phyloP scores from a whole-genome alignment of 2,329 filamentous ascomycete species.

The Ascochyta fabae region DNA sequence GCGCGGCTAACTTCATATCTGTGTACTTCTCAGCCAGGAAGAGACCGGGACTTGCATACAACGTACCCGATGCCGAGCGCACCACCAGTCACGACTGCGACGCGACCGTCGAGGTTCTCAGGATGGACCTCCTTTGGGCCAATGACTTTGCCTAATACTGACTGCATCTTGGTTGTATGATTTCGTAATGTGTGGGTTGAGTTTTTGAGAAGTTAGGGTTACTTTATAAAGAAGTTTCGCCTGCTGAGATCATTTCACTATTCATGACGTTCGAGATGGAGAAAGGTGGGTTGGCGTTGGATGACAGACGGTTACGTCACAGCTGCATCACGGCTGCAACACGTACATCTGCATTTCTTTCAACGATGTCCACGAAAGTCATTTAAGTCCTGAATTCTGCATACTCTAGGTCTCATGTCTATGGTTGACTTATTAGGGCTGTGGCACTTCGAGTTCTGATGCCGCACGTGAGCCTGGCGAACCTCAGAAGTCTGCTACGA shows the following conservation, averaged over 20 bases:
- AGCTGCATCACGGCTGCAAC: neutral
- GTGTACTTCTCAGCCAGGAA: neutral
- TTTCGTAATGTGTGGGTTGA: neutral
- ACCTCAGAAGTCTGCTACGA: too few relatives aligned
- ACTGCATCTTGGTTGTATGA: slow-evolving; percentile 46
- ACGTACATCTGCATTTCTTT: too few relatives aligned
- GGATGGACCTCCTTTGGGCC: slow-evolving; percentile 47
- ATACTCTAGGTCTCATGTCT: too few relatives aligned
- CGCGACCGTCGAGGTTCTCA: slow-evolving; percentile 43
- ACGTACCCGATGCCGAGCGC: slow-evolving; percentile 49
- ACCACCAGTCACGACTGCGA: slow-evolving; percentile 51
- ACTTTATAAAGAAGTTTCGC: neutral
- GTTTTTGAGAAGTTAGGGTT: too few relatives aligned
- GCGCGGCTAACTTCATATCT: slow-evolving; percentile 25
- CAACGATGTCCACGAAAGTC: too few relatives aligned
- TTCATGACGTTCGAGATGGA: neutral
- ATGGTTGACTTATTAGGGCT: too few relatives aligned
- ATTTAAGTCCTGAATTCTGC: too few relatives aligned
- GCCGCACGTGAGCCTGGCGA: too few relatives aligned
- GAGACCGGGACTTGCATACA: neutral
- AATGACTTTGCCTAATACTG: slow-evolving; percentile 46
- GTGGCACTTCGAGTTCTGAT: too few relatives aligned
- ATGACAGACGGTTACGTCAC: neutral
- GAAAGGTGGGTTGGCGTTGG: neutral
- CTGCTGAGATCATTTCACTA: neutral